Percentiles rank a stretch among this genome's conserved stretches.
Conservation (phyloP, 768 basidiomycete species). For the Boletellus emodensis region DNA sequence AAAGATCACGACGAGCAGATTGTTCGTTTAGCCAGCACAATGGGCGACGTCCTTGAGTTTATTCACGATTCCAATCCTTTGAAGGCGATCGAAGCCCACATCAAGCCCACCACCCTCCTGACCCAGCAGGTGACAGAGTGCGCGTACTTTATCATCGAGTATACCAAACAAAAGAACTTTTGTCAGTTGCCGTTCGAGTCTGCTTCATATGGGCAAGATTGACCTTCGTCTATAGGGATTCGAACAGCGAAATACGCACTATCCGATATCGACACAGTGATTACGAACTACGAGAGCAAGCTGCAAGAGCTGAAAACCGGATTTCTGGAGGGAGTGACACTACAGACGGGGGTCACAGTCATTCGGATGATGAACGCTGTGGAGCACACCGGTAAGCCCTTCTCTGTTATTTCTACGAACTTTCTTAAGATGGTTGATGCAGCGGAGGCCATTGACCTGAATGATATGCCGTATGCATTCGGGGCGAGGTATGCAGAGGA, state of each 20-base stretch:
- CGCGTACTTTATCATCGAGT: no score
- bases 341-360: neutral
- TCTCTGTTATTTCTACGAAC: neutral
- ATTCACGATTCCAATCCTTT: neutral
- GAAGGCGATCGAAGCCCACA: neutral
- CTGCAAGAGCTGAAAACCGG: neutral
- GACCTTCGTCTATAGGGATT: no score
- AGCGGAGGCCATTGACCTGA: slow-evolving; percentile 2
- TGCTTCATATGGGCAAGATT: no score
- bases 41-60: neutral
- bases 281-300: neutral
- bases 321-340: neutral
- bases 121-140: no score
- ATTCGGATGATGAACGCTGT: neutral
- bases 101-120: neutral
- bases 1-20: neutral
- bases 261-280: neutral
- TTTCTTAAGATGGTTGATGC: neutral
- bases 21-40: neutral
- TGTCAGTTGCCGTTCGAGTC: no score
- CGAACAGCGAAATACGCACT: no score
- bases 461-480: slow-evolving; percentile 4
- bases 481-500: slow-evolving; percentile 10
- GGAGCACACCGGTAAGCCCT: neutral
- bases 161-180: no score